Conservation (phyloP, 768 basidiomycete species). For the Boletus tomentosulus region DNA sequence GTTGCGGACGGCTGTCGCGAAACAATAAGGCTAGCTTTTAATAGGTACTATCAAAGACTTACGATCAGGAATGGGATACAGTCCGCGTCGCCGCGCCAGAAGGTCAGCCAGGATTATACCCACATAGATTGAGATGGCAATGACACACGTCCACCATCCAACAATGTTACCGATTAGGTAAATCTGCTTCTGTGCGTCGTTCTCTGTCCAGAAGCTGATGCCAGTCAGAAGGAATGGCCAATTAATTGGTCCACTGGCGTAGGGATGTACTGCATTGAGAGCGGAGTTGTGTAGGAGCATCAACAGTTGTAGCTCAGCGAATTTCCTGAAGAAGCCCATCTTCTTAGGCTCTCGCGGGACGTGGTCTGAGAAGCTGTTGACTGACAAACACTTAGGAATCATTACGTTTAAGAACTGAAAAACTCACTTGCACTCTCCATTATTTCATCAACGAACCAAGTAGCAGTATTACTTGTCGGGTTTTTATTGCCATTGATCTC, state of each 20-base stretch:
- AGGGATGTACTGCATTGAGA: slow-evolving; percentile 94
- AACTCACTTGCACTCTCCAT: slow-evolving; percentile 65
- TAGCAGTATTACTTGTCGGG: slow-evolving; percentile 70
- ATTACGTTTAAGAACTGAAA: background rate
- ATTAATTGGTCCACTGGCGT: slow-evolving; percentile 92
- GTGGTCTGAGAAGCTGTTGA: slow-evolving; percentile 51
- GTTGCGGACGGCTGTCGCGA: slow-evolving; percentile 73
- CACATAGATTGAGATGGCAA: slow-evolving; percentile 81
- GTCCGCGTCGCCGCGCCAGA: slow-evolving; percentile 77
- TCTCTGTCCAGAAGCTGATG: slow-evolving; percentile 98
- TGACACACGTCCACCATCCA: slow-evolving; percentile 92
- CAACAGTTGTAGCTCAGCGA: slow-evolving; percentile 84
- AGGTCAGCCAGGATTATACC: slow-evolving; percentile 90
- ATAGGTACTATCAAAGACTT: slow-evolving; percentile 31
- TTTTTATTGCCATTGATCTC: slow-evolving; percentile 99
- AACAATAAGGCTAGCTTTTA: background rate
- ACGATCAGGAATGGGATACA: slow-evolving; percentile 87
- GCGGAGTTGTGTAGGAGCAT: slow-evolving; percentile 99
- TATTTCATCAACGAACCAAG: slow-evolving; percentile 88
- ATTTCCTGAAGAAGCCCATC: slow-evolving; percentile 93
- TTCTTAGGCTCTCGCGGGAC: slow-evolving; percentile 66
- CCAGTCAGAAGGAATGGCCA: slow-evolving; percentile 97
- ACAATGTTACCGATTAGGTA: slow-evolving; percentile 94
- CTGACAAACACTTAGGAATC: slow-evolving; percentile 35
- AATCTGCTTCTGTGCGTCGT: slow-evolving; percentile 81